Conservation (phyloP, 768 basidiomycete species). For the Neoboletus magnificus region DNA sequence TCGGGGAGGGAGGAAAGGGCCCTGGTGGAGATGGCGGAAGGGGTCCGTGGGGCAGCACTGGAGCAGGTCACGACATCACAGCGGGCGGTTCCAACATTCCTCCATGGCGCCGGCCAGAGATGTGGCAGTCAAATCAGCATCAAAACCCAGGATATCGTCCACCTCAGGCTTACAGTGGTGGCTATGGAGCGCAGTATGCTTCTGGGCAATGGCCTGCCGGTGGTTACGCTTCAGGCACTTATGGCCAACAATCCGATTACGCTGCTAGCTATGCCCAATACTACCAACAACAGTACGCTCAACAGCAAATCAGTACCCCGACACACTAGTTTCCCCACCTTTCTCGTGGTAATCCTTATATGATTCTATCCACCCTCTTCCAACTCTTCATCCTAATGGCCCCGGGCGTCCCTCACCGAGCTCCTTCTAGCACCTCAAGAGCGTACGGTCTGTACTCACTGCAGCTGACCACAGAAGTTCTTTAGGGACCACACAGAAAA, state of each 20-base stretch:
- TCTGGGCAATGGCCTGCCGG: conserved; percentile 37
- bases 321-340: conserved; percentile 26
- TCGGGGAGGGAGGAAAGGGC: conserved; percentile 77
- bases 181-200: conserved; percentile 44
- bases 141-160: conserved; percentile 64
- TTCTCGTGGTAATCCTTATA: conserved; percentile 27
- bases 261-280: conserved; percentile 77
- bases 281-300: conserved; percentile 85
- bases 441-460: conserved; percentile 34
- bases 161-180: conserved; percentile 56
- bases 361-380: conserved; percentile 14
- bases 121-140: conserved; percentile 66
- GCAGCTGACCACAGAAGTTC: conserved; percentile 33
- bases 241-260: conserved; percentile 60
- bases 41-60: conserved; percentile 62
- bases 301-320: conserved; percentile 59
- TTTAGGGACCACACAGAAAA: conserved; percentile 28
- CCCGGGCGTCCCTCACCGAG: conserved; percentile 14
- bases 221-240: conserved; percentile 30
- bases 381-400: conserved; percentile 18
- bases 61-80: conserved; percentile 55
- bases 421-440: conserved; percentile 21
- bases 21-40: conserved; percentile 51
- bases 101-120: conserved; percentile 89
- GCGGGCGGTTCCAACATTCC: conserved; percentile 74